These are phyloP conservation scores for Fusarium sp. DNA, from an alignment of 2,329 filamentous ascomycete genomes.

Conservation along the genomic window DNA sequence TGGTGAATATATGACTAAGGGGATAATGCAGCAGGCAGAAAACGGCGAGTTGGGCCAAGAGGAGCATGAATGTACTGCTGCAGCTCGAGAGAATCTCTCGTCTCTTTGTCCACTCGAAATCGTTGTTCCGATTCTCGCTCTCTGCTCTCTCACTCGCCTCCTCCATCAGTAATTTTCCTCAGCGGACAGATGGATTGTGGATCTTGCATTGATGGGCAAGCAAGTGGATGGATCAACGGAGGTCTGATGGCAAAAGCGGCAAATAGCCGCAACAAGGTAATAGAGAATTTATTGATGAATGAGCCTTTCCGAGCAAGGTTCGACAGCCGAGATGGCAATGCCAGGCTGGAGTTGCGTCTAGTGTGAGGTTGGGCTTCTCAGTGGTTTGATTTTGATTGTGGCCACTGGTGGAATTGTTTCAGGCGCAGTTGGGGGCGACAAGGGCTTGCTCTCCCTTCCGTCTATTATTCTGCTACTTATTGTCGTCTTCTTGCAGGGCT, in stretches of 20 bases:
- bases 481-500: conserved; percentile 9
- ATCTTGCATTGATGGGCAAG: conserved; percentile 11
- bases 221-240: background rate
- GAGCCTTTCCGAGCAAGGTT: background rate
- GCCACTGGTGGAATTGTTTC: conserved; percentile 37
- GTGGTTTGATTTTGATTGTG: conserved; percentile 38
- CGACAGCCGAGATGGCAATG: conserved; percentile 29
- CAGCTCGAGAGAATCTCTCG: background rate
- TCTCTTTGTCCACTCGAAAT: conserved; percentile 10
- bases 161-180: conserved; percentile 8
- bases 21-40: conserved; percentile 3
- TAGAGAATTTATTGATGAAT: background rate
- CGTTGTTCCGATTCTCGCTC: conserved; percentile 9
- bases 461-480: conserved; percentile 9
- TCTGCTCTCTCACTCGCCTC: conserved; percentile 26
- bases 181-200: conserved; percentile 31
- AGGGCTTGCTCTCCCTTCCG: conserved; percentile 38
- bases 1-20: conserved; percentile 4
- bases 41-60: background rate
- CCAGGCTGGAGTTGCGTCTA: conserved; percentile 14
- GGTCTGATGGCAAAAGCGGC: conserved; percentile 20
- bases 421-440: conserved; percentile 36
- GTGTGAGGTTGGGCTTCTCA: conserved; percentile 24
- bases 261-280: background rate
- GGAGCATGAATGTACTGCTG: conserved; percentile 4